These are phyloP conservation scores for Penicillium hordei DNA, from an alignment of 2,329 filamentous ascomycete species.

Conservation along the genomic window DNA sequence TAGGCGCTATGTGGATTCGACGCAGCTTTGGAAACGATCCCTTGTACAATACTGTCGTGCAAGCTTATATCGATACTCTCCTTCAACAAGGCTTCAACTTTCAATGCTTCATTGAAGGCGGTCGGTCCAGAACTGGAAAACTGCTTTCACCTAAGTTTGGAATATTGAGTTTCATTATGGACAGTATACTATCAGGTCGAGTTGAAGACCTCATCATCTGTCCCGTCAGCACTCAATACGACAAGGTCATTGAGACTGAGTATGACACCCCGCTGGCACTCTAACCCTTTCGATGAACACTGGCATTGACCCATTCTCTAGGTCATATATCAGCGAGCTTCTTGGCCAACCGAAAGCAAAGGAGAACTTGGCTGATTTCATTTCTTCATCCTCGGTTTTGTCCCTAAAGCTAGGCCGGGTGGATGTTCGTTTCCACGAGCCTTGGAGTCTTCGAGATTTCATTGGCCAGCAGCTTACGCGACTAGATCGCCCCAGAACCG, in stretches of 20 bases:
- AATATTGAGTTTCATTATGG: constrained; percentile 86
- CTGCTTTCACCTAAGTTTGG: constrained; percentile 92
- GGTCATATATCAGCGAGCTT: constrained; percentile 88
- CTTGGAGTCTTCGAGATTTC: constrained; percentile 85
- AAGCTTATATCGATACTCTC: constrained; percentile 91
- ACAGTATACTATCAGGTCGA: constrained; percentile 82
- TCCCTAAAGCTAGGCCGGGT: constrained; percentile 87
- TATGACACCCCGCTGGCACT: constrained; percentile 25
- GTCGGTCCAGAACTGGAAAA: constrained; percentile 89
- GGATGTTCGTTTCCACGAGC: constrained; percentile 93
- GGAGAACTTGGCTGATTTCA: constrained; percentile 85
- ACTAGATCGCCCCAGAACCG: constrained; percentile 43
- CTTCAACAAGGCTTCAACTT: constrained; percentile 90
- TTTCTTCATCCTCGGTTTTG: constrained; percentile 84
- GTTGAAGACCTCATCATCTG: constrained; percentile 91
- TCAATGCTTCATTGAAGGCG: constrained; percentile 97
- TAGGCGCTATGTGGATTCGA: constrained; percentile 90
- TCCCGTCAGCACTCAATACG: constrained; percentile 95
- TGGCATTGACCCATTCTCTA: constrained; percentile 25
- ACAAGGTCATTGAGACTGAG: constrained; percentile 98
- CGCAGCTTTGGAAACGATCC: constrained; percentile 89
- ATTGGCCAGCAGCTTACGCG: constrained; percentile 71
- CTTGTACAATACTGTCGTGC: constrained; percentile 87
- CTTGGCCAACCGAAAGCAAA: constrained; percentile 93
- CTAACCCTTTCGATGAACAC: not conserved